Conservation (phyloP, 441 rosid genomes). For the Brassica hybrid region DNA sequence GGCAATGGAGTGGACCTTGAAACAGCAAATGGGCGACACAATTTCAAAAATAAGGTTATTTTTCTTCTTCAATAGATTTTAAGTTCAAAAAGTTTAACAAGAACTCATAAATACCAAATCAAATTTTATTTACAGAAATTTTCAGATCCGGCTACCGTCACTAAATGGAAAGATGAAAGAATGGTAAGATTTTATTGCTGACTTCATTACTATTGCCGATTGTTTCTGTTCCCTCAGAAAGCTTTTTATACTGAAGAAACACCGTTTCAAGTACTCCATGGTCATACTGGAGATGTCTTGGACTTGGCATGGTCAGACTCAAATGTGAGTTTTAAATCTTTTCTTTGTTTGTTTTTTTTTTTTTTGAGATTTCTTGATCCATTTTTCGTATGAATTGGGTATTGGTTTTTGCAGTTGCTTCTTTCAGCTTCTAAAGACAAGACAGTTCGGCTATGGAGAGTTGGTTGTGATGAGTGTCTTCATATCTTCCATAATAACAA, state of each 20-base stretch:
- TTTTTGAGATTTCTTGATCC: slow-evolving; percentile 51
- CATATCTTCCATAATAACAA: slow-evolving; percentile 60
- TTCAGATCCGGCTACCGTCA: too few relatives aligned
- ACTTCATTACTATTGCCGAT: neutral
- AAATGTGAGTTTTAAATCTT: slow-evolving; percentile 58
- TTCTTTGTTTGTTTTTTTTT: neutral
- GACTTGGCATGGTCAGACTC: slow-evolving; percentile 88
- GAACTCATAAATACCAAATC: too few relatives aligned
- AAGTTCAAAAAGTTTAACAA: too few relatives aligned
- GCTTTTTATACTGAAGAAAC: slow-evolving; percentile 68
- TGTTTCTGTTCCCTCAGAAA: slow-evolving; percentile 64
- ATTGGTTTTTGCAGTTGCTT: slow-evolving; percentile 57
- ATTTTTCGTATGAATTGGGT: too few relatives aligned
- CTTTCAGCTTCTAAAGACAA: slow-evolving; percentile 86
- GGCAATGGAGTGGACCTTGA: too few relatives aligned
- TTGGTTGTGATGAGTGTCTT: slow-evolving; percentile 58
- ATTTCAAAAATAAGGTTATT: too few relatives aligned
- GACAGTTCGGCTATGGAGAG: slow-evolving; percentile 79
- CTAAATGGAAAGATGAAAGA: too few relatives aligned
- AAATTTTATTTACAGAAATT: too few relatives aligned
- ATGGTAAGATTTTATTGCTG: too few relatives aligned
- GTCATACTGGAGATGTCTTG: slow-evolving; percentile 72
- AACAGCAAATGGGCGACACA: too few relatives aligned
- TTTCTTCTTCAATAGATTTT: too few relatives aligned
- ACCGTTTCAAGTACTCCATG: slow-evolving; percentile 70